Percentiles rank a stretch among this genome's conserved stretches.
These are phyloP conservation scores for Thalassiosira profunda DNA, from an alignment of 108 stramenopile genomes.

Conservation along the genomic window DNA sequence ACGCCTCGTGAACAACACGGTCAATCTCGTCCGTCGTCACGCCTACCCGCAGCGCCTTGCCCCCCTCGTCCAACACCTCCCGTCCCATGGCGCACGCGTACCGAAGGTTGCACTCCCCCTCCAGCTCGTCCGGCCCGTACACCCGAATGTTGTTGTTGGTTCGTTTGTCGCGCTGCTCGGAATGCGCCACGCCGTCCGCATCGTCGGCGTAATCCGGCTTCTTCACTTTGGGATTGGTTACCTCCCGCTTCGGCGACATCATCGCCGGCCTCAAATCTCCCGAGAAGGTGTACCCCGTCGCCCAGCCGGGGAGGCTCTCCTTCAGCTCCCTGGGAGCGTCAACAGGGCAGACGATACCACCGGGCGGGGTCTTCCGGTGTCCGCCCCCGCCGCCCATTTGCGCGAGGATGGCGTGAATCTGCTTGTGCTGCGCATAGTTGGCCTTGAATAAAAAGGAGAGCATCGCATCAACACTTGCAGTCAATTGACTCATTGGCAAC, in stretches of 20 bases:
- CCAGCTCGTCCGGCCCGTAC: slow-evolving; percentile 87
- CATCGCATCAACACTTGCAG: too few species aligned
- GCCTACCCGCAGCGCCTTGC: slow-evolving; percentile 88
- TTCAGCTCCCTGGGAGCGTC: slow-evolving; percentile 61
- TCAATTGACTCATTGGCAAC: too few species aligned
- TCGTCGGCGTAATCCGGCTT: slow-evolving; percentile 88
- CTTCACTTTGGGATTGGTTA: slow-evolving; percentile 63
- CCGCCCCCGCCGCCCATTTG: slow-evolving; percentile 65
- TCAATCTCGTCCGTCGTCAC: slow-evolving; percentile 99
- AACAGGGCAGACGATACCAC: slow-evolving; percentile 63
- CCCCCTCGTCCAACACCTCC: slow-evolving; percentile 96
- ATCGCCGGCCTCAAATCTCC: slow-evolving; percentile 77
- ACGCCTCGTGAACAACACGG: slow-evolving; percentile 92
- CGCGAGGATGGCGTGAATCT: slow-evolving; percentile 74
- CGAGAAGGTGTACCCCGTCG: slow-evolving; percentile 63
- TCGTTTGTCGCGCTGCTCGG: slow-evolving; percentile 75
- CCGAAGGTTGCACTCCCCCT: slow-evolving; percentile 84
- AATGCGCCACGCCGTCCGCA: slow-evolving; percentile 67
- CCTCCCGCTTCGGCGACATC: slow-evolving; percentile 61
- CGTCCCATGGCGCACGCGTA: slow-evolving; percentile 95
- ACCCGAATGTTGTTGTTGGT: slow-evolving; percentile 76
- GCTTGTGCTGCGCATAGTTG: slow-evolving; percentile 85
- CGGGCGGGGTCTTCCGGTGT: slow-evolving; percentile 66
- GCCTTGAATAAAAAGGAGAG: too few species aligned
- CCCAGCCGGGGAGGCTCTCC: slow-evolving; percentile 73